A percentile compares a stretch with the other conserved stretches of the same genome.
These are phyloP conservation scores for Coemansia sp. DNA, from an alignment of 192 early-diverging fungal species.

Conservation along the genomic window DNA sequence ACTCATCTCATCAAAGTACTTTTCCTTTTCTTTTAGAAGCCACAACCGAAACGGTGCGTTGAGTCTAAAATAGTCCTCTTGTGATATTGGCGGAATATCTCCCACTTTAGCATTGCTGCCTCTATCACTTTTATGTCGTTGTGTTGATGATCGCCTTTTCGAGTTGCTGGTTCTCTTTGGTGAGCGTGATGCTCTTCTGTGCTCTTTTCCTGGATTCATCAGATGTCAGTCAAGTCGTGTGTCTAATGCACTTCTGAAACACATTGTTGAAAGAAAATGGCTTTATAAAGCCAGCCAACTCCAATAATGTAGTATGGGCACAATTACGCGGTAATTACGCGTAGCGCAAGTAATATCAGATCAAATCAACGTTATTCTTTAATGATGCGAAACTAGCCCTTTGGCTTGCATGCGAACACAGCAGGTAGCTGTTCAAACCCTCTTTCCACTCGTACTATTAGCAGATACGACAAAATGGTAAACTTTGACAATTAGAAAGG, in stretches of 20 bases:
- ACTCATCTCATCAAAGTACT: slow-evolving; percentile 74
- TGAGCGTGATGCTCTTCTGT: background rate
- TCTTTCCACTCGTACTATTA: slow-evolving; percentile 30
- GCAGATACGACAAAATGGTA: slow-evolving; percentile 38
- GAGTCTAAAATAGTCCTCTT: slow-evolving; percentile 77
- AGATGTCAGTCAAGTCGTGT: background rate
- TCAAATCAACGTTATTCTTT: background rate
- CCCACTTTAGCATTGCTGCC: background rate
- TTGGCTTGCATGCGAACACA: background rate
- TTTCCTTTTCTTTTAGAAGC: slow-evolving; percentile 69
- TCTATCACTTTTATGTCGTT: background rate
- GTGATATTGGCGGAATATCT: slow-evolving; percentile 16
- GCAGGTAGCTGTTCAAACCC: slow-evolving; percentile 13
- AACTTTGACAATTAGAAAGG: slow-evolving; percentile 7
- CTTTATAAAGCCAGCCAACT: background rate
- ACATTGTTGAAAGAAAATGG: background rate
- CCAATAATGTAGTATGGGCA: background rate
- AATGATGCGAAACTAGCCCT: background rate
- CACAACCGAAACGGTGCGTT: slow-evolving; percentile 79
- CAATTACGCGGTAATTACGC: background rate
- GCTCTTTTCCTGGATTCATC: background rate
- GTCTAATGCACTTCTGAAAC: background rate
- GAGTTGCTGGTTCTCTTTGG: background rate
- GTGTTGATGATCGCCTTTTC: background rate
- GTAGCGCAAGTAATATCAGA: background rate